Conservation (phyloP, 2,329 filamentous ascomycete genomes). For the Penicillium sclerotigenum region DNA sequence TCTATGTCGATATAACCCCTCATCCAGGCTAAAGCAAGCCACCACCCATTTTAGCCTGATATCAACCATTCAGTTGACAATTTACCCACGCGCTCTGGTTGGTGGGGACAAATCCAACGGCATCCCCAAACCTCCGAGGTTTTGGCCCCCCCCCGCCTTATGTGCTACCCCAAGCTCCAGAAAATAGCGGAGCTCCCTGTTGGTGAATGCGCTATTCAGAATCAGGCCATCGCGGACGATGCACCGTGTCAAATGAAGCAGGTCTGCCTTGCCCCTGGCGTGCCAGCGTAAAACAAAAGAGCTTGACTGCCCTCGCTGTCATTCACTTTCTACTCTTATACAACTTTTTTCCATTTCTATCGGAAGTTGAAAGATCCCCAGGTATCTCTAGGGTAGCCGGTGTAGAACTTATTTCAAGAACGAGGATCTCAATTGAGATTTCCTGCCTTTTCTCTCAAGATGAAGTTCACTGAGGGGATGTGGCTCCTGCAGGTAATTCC, state of each 20-base stretch:
- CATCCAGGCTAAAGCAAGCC: not conserved
- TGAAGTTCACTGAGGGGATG: constrained; percentile 46
- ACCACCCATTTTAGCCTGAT: constrained; percentile 15
- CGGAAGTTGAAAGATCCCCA: not conserved
- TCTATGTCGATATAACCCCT: not conserved
- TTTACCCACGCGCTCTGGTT: constrained; percentile 3
- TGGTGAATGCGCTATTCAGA: not conserved
- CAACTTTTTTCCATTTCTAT: not conserved
- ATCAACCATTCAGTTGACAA: constrained; percentile 11
- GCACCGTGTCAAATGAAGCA: constrained; percentile 17
- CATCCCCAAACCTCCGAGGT: not conserved
- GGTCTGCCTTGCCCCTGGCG: not conserved
- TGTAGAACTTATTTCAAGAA: not conserved
- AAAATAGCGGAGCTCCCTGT: constrained; percentile 2
- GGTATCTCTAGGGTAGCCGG: not conserved
- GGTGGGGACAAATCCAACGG: constrained; percentile 3
- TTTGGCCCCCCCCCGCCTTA: constrained; percentile 6
- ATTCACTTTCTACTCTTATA: not conserved
- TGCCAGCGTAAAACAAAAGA: not conserved
- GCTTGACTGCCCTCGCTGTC: not conserved
- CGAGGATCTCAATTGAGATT: not conserved
- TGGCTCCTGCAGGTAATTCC: constrained; percentile 33
- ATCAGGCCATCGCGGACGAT: constrained; percentile 10
- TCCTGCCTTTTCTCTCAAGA: constrained; percentile 18
- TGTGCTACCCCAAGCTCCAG: not conserved